Evolutionary conservation across 108 stramenopile species (phyloP), one percentile per base, ranked within the genome.

Genomic region (Cylindrotheca closterium): DNA sequence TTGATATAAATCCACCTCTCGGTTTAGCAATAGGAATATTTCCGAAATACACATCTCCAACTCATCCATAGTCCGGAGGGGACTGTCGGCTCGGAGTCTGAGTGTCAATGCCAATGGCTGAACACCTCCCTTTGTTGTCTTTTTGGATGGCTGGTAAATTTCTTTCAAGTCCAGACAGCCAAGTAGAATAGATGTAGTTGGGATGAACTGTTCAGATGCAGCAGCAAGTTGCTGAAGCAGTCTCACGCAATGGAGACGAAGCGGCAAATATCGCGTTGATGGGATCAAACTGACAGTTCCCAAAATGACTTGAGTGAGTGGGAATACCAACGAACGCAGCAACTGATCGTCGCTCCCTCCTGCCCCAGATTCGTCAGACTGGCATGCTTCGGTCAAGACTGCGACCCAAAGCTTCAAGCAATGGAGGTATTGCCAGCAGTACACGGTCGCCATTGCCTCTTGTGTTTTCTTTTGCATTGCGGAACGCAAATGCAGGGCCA

Each of bases 381-480:
- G 65, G 30, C 89, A 86, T 33, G 85, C 69, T 25, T 90, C 87
- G 46, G 85, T 74, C 60, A 98, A 68, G 8, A 99, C 94, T 3
- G 94, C 94, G 21, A 89, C 85, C 97, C 97, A 99, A 17, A 98
- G 56, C 48, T 94, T 94, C 46, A 97, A 66, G 48, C 95, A 97
- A 71, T 95, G 87, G 47, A 98, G 60, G 57, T 88, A 98, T 74
- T 98, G 99, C 99, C 99, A 99, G 57, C 92, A 86, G 47, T 86
- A 94, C 2, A 99, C 94, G 30, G 70, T 77, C 27, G 70, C 72
- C 51, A 88, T 68, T 21, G 89, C 79, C 65, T 97, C 96, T 34
- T 71, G 61, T 3, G 93, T 92, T 67, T 94, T 92, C 75, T 97
- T 95, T 63, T 86, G 85, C 69, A 96, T 67, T n/a, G 97, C 97